Evolutionary conservation across 805 yeast genomes (phyloP).

Genomic region (Spathaspora hagerdaliae): DNA sequence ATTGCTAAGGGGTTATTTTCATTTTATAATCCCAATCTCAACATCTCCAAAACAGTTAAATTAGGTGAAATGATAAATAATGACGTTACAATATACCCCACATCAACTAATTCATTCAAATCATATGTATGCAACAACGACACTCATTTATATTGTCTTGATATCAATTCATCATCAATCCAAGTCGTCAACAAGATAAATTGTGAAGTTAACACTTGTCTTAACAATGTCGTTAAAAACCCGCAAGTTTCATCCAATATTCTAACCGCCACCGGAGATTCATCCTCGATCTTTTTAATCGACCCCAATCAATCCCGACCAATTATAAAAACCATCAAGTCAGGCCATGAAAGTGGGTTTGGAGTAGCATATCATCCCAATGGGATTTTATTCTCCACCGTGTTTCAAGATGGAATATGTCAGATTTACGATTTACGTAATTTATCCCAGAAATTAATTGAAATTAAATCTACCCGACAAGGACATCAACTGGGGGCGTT

Average conservation of each 20-base stretch:
- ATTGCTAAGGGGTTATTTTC: conserved; percentile 63
- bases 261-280: conserved; percentile 69
- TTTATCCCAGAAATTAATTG: conserved; percentile 45
- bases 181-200: conserved; percentile 40
- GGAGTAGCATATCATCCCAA: conserved; percentile 77
- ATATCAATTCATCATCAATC: conserved; percentile 44
- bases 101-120: conserved; percentile 35
- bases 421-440: conserved; percentile 74
- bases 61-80: conserved; percentile 84
- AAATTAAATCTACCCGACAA: conserved; percentile 57
- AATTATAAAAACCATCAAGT: conserved; percentile 41
- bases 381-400: conserved; percentile 68
- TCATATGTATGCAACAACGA: conserved; percentile 85
- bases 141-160: conserved; percentile 60
- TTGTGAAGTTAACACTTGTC: conserved; percentile 54
- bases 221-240: conserved; percentile 70
- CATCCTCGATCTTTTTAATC: conserved; percentile 56
- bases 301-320: conserved; percentile 36
- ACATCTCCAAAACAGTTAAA: conserved; percentile 45
- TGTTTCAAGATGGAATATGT: conserved; percentile 84
- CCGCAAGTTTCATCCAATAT: conserved; percentile 31
- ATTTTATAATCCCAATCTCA: conserved; percentile 48
- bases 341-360: conserved; percentile 75
- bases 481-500: conserved; percentile 60
- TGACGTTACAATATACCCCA: conserved; percentile 55